A percentile compares a stretch with the other conserved stretches of the same genome.
Evolutionary conservation across 495 filamentous ascomycete species (phyloP).

Genomic region (Penicillium odoratum): DNA sequence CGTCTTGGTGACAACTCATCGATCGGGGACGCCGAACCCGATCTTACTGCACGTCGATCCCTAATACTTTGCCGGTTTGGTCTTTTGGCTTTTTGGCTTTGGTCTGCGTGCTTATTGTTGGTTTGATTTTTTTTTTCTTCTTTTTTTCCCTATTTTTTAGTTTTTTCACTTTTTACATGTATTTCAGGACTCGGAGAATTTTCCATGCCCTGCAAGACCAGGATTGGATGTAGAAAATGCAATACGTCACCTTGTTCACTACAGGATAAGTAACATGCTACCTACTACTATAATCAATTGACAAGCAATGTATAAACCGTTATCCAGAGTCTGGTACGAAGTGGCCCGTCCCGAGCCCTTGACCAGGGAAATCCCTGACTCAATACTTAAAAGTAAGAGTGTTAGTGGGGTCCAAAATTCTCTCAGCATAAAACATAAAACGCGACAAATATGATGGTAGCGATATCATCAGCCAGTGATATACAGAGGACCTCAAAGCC

Average conservation of each 20-base stretch:
- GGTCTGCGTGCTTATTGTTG: slow-evolving; percentile 2
- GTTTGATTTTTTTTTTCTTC: background rate
- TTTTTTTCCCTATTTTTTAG: background rate
- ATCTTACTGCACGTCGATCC: slow-evolving; percentile 25
- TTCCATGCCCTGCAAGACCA: slow-evolving; percentile 14
- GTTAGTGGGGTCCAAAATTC: background rate
- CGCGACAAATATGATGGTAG: background rate
- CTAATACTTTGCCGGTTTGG: background rate
- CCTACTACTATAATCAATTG: too few relatives aligned
- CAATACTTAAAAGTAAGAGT: background rate
- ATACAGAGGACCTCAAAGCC: background rate
- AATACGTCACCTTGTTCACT: background rate
- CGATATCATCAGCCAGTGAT: slow-evolving; percentile 4
- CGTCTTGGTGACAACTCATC: slow-evolving; percentile 29
- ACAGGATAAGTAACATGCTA: too few relatives aligned
- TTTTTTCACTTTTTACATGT: too few relatives aligned
- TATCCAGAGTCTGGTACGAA: slow-evolving; percentile 25
- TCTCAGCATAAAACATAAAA: background rate
- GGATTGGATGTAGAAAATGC: slow-evolving; percentile 6
- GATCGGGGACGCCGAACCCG: slow-evolving; percentile 31
- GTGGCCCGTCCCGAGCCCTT: slow-evolving; percentile 32
- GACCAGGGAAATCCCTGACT: slow-evolving; percentile 4
- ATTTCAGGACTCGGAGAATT: slow-evolving; percentile 26
- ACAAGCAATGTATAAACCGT: slow-evolving; percentile 11
- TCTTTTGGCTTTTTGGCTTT: slow-evolving; percentile 4